Conservation (phyloP, 2,329 filamentous ascomycete genomes). For the Dactylellina cionopaga region DNA sequence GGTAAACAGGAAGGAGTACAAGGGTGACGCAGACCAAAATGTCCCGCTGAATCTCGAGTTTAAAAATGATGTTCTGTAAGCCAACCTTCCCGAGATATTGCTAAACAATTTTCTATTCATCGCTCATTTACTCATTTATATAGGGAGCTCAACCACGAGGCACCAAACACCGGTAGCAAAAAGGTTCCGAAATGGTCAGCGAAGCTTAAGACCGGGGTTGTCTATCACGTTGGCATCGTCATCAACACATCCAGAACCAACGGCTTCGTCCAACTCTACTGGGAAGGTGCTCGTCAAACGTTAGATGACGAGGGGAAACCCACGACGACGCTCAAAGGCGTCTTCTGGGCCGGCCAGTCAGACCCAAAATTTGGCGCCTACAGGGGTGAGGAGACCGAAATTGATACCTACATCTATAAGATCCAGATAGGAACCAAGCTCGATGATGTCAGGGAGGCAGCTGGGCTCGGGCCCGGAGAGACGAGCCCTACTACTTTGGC, state of each 20-base stretch:
- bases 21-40: not conserved
- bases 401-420: constrained; percentile 52
- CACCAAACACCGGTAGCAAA: not conserved
- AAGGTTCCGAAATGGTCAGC: not conserved
- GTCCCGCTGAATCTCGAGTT: not conserved
- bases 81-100: not conserved
- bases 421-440: constrained; percentile 51
- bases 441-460: constrained; percentile 47
- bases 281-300: not conserved
- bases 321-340: not conserved
- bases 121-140: not conserved
- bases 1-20: constrained; percentile 5
- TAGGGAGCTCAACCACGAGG: not conserved
- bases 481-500: not conserved
- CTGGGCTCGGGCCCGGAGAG: not conserved
- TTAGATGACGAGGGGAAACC: not conserved
- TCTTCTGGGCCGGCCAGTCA: constrained; percentile 27
- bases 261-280: not conserved
- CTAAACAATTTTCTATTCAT: not conserved
- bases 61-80: constrained; percentile 10
- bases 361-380: constrained; percentile 54
- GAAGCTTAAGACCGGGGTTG: not conserved
- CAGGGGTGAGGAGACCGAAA: constrained; percentile 45
- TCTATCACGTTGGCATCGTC: not conserved
- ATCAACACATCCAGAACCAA: constrained; percentile 1